Base-by-base conservation (phyloP, 306 rosid species). In the Vicia faba region DNA sequence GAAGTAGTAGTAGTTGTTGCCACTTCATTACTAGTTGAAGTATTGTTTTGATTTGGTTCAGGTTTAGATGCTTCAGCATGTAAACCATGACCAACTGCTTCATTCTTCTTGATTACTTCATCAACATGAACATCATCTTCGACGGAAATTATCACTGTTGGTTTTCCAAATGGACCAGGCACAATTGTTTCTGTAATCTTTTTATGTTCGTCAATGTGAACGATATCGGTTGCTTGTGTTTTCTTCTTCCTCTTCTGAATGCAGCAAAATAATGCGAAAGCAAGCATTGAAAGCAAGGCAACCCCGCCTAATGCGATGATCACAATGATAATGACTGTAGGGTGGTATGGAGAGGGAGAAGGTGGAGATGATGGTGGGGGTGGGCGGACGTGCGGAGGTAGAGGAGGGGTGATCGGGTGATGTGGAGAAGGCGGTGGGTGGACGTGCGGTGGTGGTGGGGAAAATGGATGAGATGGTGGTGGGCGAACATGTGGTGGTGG, bases 101-200 rank as follows among this genome's bases (percentile, higher is more conserved):
- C 91, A 0, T 12, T 69, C 79, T 88, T 84, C 44, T 11, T 75
- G 11, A 76, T 80, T 54, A 61, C 79, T 71, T 75, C 86, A 3
- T 81, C 83, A 2, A 87, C 3, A 23, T 78, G 91, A n/a, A 85
- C 78, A 43, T 89, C 96, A 66, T 92, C 98, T 57, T 89, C 93
- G 13, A 87, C 79, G 0, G 93, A 35, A 26, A 86, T 29, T 5
- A 76, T 76, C 7, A 78, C 81, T 4, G 78, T 51, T 35, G 80
- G 8, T 4, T 12, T 26, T 56, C 98, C 96, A 29, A 75, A 72
- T 18, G 95, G 93, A 11, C 96, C 89, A 6, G 80, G 79, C 20
- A 81, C 73, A 13, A 84, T 55, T 49, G 83, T 78, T 70, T 86
- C 89, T 12, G 72, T 80, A 1, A 84, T 66, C 67, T 48, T 81